A percentile compares a stretch with the other conserved stretches of the same genome.
phyloP scores from a whole-genome alignment of 805 yeast genomes.

The Yamadazyma philogaea region DNA sequence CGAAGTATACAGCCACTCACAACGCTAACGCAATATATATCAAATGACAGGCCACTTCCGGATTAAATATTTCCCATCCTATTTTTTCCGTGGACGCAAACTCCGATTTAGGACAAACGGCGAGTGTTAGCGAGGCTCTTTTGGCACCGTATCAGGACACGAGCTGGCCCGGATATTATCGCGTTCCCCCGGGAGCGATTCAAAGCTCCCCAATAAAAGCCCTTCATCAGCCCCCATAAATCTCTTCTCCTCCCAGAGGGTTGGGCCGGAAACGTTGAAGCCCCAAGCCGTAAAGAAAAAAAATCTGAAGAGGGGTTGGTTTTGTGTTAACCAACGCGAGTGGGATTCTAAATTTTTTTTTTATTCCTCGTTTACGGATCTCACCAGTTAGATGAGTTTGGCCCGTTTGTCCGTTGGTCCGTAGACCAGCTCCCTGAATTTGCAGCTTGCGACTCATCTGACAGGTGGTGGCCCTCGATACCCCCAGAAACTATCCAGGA shows the following conservation, averaged over 20 bases:
- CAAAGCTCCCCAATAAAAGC: background rate
- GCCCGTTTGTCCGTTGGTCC: constrained; percentile 1
- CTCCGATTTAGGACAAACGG: background rate
- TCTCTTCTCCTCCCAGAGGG: background rate
- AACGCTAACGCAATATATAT: background rate
- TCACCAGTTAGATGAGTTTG: background rate
- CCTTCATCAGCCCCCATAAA: background rate
- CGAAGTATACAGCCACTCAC: too few relatives aligned
- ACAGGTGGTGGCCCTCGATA: background rate
- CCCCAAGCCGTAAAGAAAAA: background rate
- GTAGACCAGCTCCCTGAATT: too few relatives aligned
- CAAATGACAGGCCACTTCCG: background rate
- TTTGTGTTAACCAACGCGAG: background rate
- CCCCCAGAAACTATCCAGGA: too few relatives aligned
- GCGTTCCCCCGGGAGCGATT: background rate
- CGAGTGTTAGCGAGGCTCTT: background rate
- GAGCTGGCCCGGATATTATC: too few relatives aligned
- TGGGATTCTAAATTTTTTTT: background rate
- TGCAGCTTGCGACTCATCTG: background rate
- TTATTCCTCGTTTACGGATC: background rate
- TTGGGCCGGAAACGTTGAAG: constrained; percentile 1
- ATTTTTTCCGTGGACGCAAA: background rate
- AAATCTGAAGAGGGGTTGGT: background rate
- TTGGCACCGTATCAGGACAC: background rate
- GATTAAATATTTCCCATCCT: background rate